Evolutionary conservation across 306 rosid species (phyloP), one percentile per base, ranked within the genome.

Genomic region (Lagenaria siceraria): DNA sequence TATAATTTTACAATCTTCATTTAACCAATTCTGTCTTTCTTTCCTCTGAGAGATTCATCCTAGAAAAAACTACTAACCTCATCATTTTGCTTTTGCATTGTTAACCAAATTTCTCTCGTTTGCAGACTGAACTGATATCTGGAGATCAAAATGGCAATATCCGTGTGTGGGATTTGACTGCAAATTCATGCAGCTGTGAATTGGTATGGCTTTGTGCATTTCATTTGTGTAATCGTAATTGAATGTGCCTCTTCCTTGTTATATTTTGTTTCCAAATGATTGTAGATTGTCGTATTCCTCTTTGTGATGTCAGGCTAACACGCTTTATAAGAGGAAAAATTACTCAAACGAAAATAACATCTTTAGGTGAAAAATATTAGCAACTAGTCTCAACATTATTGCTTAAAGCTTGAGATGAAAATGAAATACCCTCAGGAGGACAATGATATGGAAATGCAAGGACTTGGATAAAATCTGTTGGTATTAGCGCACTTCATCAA

Each of bases 101-200:
- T 33, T 52, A 10, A 74, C 40, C 64, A 18, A 53, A 10, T n/a
- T 53, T 52, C 22, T 33, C 17, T 74, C 25, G 40, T 78, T 82
- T 66, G 81, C 91, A 92, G 99, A 96, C 96, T 71, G 99, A 96
- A 85, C 91, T 96, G 48, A 92, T 96, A 85, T 96, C 99, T 38
- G 99, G 98, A 64, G 99, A 96, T 87, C 98, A 96, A 84, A 96
- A 96, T 84, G 98, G 99, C 75, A 96, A 96, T 59, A 96, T 96
- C 63, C 97, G 98, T 75, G 99, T 96, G 74, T 96, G 99, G 99
- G 99, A 96, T 83, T 89, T 96, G 89, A 96, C 99, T 19, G 99
- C 98, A 73, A 96, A 96, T 81, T 92, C 98, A 59, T 96, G 99
- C 87, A 92, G 99, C 83, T 96, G 99, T 61, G 99, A 96, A 88